These are phyloP conservation scores for Trypanosoma cruzi DNA, from an alignment of 208 protist species.

Conservation along the genomic window DNA sequence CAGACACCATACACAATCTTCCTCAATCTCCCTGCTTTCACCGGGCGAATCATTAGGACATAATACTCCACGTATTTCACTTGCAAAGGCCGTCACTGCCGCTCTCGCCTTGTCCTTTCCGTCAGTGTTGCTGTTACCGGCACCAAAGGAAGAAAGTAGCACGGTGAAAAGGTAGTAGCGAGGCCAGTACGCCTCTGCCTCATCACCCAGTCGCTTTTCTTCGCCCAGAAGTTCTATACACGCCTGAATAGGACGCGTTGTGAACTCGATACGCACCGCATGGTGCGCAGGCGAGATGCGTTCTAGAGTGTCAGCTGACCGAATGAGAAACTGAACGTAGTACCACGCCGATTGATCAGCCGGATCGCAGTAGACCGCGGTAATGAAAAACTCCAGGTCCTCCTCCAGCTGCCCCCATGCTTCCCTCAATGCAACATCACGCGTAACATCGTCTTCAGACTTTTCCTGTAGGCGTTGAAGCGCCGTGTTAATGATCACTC, in stretches of 20 bases:
- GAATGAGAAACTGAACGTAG: conserved; percentile 63
- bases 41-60: neutral
- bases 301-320: neutral
- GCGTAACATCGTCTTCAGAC: neutral
- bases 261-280: conserved; percentile 24
- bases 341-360: conserved; percentile 90
- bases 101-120: neutral
- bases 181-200: conserved; percentile 54
- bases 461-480: conserved; percentile 24
- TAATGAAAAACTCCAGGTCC: conserved; percentile 56
- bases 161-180: conserved; percentile 55
- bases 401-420: conserved; percentile 38
- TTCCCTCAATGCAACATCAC: conserved; percentile 3
- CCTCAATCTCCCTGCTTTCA: conserved; percentile 7
- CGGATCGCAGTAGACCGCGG: conserved; percentile 89
- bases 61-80: conserved; percentile 13
- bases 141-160: conserved; percentile 21
- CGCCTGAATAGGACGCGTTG: conserved; percentile 35
- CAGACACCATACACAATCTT: conserved; percentile 7
- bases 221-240: conserved; percentile 58
- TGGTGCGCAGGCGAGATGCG: neutral
- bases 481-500: conserved; percentile 45
- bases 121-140: neutral
- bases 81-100: neutral
- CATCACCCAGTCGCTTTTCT: conserved; percentile 34